phyloP scores from a whole-genome alignment of 192 early-diverging fungal genomes.

The Rhizoclosmatium globosum region DNA sequence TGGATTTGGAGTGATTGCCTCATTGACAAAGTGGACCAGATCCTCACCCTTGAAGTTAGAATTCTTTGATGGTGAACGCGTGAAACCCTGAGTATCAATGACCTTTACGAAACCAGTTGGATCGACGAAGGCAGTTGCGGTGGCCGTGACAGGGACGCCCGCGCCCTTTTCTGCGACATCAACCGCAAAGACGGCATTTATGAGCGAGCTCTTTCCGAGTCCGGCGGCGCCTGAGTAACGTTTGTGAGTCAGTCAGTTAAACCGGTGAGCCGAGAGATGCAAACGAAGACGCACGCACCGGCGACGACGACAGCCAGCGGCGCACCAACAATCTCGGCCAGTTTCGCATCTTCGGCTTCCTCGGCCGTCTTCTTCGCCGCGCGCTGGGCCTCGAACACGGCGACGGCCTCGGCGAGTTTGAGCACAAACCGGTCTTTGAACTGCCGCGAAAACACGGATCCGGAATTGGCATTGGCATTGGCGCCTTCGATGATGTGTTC shows the following conservation, averaged over 20 bases:
- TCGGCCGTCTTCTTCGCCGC: background rate
- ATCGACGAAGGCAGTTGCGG: constrained; percentile 5
- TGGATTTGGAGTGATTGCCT: background rate
- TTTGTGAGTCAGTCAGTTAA: background rate
- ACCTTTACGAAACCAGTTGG: constrained; percentile 16
- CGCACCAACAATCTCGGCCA: constrained; percentile 13
- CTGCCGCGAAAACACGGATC: background rate
- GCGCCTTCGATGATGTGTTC: constrained; percentile 13
- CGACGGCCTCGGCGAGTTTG: background rate
- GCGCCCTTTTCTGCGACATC: background rate
- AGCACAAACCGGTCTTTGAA: constrained; percentile 15
- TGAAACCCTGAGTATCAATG: constrained; percentile 23
- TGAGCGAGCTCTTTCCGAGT: constrained; percentile 28
- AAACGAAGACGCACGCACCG: background rate
- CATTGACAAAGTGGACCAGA: background rate
- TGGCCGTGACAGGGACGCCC: background rate
- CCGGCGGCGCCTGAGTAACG: constrained; percentile 9
- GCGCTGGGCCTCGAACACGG: background rate
- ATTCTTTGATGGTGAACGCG: background rate
- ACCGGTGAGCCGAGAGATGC: background rate
- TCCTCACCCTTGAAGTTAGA: background rate
- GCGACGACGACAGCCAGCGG: constrained; percentile 15
- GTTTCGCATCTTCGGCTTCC: background rate
- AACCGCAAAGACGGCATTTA: constrained; percentile 16
- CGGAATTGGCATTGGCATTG: background rate